A percentile compares a stretch with the other conserved stretches of the same genome.
Conservation (phyloP, 208 protist species). For the Acanthamoeba castellanii region DNA sequence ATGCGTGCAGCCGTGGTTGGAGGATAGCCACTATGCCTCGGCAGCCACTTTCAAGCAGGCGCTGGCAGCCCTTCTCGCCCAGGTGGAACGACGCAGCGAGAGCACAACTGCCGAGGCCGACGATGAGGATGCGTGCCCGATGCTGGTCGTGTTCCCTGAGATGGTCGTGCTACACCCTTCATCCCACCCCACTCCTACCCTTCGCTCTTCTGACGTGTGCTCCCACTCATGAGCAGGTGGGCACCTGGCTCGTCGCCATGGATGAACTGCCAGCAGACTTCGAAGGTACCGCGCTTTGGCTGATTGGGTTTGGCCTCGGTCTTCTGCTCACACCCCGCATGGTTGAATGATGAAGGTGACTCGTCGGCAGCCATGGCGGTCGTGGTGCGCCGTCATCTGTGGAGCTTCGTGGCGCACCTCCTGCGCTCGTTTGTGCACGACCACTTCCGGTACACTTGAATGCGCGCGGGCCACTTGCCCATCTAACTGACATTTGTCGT, state of each 20-base stretch:
- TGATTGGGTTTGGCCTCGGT: too few species aligned
- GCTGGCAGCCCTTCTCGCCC: neutral
- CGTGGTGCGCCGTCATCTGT: neutral
- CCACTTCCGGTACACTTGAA: neutral
- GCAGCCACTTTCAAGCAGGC: neutral
- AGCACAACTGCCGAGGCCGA: too few species aligned
- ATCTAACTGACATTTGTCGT: neutral
- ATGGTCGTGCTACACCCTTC: neutral
- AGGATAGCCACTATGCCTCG: neutral
- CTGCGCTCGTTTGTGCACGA: neutral
- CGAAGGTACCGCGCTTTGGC: neutral
- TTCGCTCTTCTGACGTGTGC: neutral
- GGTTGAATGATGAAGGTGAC: too few species aligned
- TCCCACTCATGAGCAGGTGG: neutral
- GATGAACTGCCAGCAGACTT: neutral
- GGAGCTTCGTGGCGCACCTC: neutral
- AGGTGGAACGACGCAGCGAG: neutral
- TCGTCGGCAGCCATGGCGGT: neutral
- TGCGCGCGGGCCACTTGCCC: neutral
- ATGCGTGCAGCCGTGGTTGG: neutral
- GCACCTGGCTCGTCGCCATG: neutral
- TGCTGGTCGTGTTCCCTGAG: neutral
- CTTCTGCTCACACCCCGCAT: too few species aligned
- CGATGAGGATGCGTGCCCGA: too few species aligned
- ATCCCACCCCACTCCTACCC: neutral